These are phyloP conservation scores for Ustilago crameri DNA, from an alignment of 1,284 basidiomycete genomes.

Conservation along the genomic window DNA sequence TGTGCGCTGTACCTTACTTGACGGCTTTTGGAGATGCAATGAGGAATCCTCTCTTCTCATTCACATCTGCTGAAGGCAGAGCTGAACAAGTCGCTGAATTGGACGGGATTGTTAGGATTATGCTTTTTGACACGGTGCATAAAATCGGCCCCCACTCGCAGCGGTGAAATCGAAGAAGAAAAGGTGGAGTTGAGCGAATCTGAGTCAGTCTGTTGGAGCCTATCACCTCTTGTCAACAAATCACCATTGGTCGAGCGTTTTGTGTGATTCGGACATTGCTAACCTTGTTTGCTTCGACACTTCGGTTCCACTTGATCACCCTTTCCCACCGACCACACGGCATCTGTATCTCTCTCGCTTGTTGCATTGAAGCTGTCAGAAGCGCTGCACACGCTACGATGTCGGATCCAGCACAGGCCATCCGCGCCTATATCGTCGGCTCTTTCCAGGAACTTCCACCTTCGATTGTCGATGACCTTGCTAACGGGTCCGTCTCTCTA, in stretches of 20 bases:
- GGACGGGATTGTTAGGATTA: constrained; percentile 3
- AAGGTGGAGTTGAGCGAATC: constrained; percentile 6
- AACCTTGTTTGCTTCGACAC: neutral
- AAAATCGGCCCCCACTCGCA: no score
- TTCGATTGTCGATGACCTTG: constrained; percentile 48
- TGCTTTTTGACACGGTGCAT: neutral
- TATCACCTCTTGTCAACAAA: constrained; percentile 10
- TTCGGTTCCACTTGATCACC: neutral
- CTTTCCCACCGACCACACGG: neutral
- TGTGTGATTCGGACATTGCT: neutral
- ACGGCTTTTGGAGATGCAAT: neutral
- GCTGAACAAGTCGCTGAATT: constrained; percentile 3
- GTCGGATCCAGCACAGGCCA: constrained; percentile 44
- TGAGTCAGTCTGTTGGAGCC: constrained; percentile 9
- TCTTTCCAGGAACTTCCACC: constrained; percentile 48
- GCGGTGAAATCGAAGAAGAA: constrained; percentile 1
- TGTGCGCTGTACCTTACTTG: constrained; percentile 1
- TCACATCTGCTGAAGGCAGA: no score
- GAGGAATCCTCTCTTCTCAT: neutral
- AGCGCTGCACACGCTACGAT: constrained; percentile 9
- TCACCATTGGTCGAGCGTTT: neutral
- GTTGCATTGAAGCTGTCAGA: neutral
- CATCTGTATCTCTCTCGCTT: neutral
- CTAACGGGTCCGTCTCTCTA: constrained; percentile 68
- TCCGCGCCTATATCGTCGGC: constrained; percentile 52